Base-by-base conservation (phyloP, 305 asterid species). In the Rubia peregrina region DNA sequence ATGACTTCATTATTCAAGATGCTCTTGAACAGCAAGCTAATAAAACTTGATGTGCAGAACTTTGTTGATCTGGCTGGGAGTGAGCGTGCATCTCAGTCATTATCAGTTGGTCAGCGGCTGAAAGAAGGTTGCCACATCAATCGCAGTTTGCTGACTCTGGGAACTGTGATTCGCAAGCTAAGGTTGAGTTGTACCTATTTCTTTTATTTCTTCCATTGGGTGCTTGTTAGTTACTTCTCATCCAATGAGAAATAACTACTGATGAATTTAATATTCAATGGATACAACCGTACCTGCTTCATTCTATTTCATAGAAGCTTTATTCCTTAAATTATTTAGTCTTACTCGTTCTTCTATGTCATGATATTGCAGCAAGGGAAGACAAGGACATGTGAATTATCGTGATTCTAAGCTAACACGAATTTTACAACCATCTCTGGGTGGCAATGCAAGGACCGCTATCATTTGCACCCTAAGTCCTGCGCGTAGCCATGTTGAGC, bases 51-150 rank as follows among this genome's bases (percentile, higher is more conserved):
- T 74, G 65, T 82, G 89, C 91, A 94, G 99, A 94, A 94, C 77
- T 94, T 91, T 84, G 99, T 94, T 82, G 99, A 94, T 82, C 78
- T 94, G 77, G 98, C 99, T 55, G 99, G 99, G 48, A 94, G 98
- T 77, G 99, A 94, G 82, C 89, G 99, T 40, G 99, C 98, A 80
- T 88, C 98, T 75, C 99, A 94, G 85, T 85, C 99, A 40, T 76
- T 81, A 77, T 91, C 99, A 61, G 95, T 83, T 69, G 98, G 99
- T 60, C 96, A 91, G 74, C 84, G 98, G 81, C 83, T 94, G 79
- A 94, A 94, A 85, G 99, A 94, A 82, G 99, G 99, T 67, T 94
- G 99, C 87, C 98, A 94, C 78, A 93, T 93, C 72, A 93, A 93
- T 77, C 98, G 98, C 73, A 93, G 98, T 88, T 88, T 93, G 78